Base-by-base conservation (phyloP, 148 eudicot species). In the Camellia granthamiana region DNA sequence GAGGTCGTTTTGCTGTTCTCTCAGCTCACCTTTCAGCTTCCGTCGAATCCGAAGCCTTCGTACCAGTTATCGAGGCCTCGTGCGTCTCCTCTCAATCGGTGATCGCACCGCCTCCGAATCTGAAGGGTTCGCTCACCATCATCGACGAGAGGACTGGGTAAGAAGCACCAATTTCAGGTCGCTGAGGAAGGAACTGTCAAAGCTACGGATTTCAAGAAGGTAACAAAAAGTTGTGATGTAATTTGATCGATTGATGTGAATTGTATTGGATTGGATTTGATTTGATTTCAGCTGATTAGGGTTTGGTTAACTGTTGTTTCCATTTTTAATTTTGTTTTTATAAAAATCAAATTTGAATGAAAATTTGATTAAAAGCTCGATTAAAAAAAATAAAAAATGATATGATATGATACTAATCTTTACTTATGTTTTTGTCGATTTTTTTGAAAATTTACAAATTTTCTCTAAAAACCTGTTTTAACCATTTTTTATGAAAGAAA, bases 201-300 rank as follows among this genome's bases (percentile, higher is more conserved):
- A 83, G 94, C 99, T 52, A 88, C 94, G 19, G 99, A 97, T 74
- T 82, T 97, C 1, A 97, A 97, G 84, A 97, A 94, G 97, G 99
- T 94, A 84, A 43, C 4, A 41, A 61, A 30, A 6, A 14, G 55
- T 49, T 46, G 75, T 47, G 51, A 5, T 23, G n/a, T 56, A 15
- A 56, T 38, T 15, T 44, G 70, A 69, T 19, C 43, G 8, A 11
- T 63, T 69, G 16, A 19, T 69, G 74, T 6, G 55, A 74, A 76
- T 59, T 88, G 15, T 5, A 14, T 68, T 16, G 8, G 41, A 73
- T 21, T 55, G 13, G 1, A 65, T 58, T 44, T 52, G 21, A 30
- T 58, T 80, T 76, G 21, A 30, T 58, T 80, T 76, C 38, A 15
- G 0, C 9, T 71, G 76, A 14, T n/a, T 68, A 21, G 42, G 55